Evolutionary conservation across 345 rosid genomes (phyloP), one percentile per base, ranked within the genome.

Genomic region (Eucalyptus microcorys): DNA sequence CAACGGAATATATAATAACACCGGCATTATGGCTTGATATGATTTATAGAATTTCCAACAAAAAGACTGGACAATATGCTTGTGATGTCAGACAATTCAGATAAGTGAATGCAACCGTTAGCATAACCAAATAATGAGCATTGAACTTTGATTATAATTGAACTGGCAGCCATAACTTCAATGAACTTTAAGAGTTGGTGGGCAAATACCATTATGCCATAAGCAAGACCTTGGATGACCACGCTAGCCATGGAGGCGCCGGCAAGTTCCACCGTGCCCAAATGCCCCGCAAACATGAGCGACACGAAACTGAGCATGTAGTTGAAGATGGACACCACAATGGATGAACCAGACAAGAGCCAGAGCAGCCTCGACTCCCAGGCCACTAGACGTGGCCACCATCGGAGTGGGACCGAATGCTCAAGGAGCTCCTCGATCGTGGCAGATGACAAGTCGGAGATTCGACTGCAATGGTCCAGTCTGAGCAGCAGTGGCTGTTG

Each of bases 291-390:
- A 37, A 37, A 37, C 3, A 37, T 37, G 40, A 37, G 40, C 40
- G 99, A 96, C 68, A 94, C 98, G 88, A 97, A 97, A 42, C 94
- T 94, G 87, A 97, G 96, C 97, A 96, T 96, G 89, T 94, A 96
- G 81, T 95, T 97, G 79, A 93, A 93, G 5, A 96, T 66, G 14
- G 96, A 94, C 66, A 95, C 96, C 11, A 94, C 50, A 8, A 97
- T 96, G n/a, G 99, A 95, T 2, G 99, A 91, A 8, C 97, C 95
- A 22, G 99, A 97, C 6, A 96, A 91, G 34, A 88, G 85, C 99
- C 99, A 96, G 6, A 97, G 94, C 4, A 92, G 91, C 92, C 95
- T 93, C 22, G 99, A 96, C 91, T 97, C 99, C 99, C 99, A 96
- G 5, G 91, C 92, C 14, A 94, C 86, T 3, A 97, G 93, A 76